Evolutionary conservation across 106 monocot species (phyloP).

Genomic region (Acanthochlamys bracteata): DNA sequence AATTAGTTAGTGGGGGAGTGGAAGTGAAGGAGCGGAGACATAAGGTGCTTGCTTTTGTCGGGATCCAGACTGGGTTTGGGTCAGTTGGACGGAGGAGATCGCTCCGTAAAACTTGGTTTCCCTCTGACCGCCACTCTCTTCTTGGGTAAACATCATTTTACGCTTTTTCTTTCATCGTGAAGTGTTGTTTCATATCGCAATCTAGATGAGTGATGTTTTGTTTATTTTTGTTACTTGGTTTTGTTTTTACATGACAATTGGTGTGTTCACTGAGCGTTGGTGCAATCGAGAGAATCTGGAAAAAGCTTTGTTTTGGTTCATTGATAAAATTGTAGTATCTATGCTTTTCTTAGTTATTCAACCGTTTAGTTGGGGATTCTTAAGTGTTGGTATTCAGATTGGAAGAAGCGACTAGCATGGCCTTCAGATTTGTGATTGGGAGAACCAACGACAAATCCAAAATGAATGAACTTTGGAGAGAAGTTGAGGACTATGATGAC

Average conservation of each 20-base stretch:
- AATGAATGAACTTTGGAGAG: constrained; percentile 62
- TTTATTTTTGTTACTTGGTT: too few relatives aligned
- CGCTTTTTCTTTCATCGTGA: neutral
- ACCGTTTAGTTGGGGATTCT: neutral
- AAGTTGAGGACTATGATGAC: constrained; percentile 64
- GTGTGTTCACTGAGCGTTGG: neutral
- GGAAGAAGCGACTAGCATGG: constrained; percentile 81
- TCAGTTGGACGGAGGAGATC: constrained; percentile 53
- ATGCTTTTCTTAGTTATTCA: neutral
- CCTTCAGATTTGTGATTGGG: constrained; percentile 92
- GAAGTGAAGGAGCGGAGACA: constrained; percentile 12
- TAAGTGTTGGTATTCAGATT: constrained; percentile 30
- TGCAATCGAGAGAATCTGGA: neutral
- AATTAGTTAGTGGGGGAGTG: too few relatives aligned
- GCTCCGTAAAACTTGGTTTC: constrained; percentile 88
- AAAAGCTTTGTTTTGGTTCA: neutral
- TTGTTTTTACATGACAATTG: too few relatives aligned
- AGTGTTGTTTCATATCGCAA: neutral
- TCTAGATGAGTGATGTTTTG: too few relatives aligned
- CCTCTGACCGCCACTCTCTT: constrained; percentile 70
- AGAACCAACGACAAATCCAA: constrained; percentile 45
- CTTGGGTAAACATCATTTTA: constrained; percentile 28
- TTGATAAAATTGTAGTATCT: neutral
- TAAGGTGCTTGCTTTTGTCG: constrained; percentile 87
- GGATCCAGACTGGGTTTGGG: constrained; percentile 85